A percentile compares a stretch with the other conserved stretches of the same genome.
These are phyloP conservation scores for Magnusiomyces fungicola DNA, from an alignment of 1,139 yeast genomes.

Conservation along the genomic window DNA sequence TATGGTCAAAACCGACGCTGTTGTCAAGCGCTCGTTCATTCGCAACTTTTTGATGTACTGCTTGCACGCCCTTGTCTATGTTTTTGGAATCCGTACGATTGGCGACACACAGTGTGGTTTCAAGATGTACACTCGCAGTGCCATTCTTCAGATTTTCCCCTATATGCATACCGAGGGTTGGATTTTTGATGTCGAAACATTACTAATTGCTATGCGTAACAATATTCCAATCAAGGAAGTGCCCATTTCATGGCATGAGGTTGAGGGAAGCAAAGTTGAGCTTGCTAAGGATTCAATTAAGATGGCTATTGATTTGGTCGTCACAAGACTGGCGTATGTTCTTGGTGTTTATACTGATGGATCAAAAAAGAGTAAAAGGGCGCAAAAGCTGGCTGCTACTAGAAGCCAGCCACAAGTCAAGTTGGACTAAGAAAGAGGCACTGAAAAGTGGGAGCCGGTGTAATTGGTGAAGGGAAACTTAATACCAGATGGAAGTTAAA, in stretches of 20 bases:
- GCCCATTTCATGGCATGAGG: constrained; percentile 94
- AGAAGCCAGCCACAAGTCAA: too few species aligned
- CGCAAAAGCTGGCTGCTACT: background rate
- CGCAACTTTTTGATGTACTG: constrained; percentile 92
- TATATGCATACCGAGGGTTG: constrained; percentile 95
- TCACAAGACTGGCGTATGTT: constrained; percentile 80
- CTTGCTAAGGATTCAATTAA: constrained; percentile 82
- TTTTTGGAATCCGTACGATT: constrained; percentile 82
- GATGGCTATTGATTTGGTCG: constrained; percentile 94
- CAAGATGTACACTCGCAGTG: constrained; percentile 71
- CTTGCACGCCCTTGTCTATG: constrained; percentile 72
- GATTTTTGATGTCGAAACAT: constrained; percentile 94
- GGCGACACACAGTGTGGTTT: constrained; percentile 97
- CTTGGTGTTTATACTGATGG: constrained; percentile 64
- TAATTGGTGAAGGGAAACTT: too few species aligned
- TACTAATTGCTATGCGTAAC: constrained; percentile 72
- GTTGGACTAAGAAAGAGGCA: too few species aligned
- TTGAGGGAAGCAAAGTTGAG: constrained; percentile 89
- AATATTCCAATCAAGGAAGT: constrained; percentile 62
- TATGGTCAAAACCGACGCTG: constrained; percentile 94
- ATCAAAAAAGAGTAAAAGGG: background rate
- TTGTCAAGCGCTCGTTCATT: constrained; percentile 80
- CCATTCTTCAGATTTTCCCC: constrained; percentile 66
- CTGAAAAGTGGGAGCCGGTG: too few species aligned
- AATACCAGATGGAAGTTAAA: too few species aligned